phyloP scores from a whole-genome alignment of 202 grass and related monocot genomes.

The Bolboschoenoplectus hybrid region DNA sequence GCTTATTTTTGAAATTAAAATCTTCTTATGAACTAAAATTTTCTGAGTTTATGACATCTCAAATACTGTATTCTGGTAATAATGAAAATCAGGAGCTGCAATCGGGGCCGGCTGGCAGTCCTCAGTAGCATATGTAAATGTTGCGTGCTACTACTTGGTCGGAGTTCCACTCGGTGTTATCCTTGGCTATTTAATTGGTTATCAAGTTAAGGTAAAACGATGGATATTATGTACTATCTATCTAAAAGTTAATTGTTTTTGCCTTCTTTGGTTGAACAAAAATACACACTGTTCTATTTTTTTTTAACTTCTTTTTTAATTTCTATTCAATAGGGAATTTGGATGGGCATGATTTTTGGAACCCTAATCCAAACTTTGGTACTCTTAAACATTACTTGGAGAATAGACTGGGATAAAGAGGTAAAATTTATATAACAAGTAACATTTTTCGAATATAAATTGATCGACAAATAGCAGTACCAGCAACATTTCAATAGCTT shows the following conservation, averaged over 20 bases:
- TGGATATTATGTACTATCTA: background rate
- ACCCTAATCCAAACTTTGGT: slow-evolving; percentile 71
- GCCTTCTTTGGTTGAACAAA: background rate
- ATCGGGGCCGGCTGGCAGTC: slow-evolving; percentile 94
- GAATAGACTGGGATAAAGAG: slow-evolving; percentile 89
- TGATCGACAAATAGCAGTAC: too few species aligned
- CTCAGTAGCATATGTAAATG: slow-evolving; percentile 75
- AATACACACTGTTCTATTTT: background rate
- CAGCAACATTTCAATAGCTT: background rate
- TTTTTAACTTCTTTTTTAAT: background rate
- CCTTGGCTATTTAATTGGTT: slow-evolving; percentile 76
- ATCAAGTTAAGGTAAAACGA: slow-evolving; percentile 61
- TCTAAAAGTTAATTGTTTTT: background rate
- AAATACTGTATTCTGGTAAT: slow-evolving; percentile 11
- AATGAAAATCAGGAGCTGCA: slow-evolving; percentile 62
- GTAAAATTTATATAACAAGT: slow-evolving; percentile 34
- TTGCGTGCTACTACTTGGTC: slow-evolving; percentile 83
- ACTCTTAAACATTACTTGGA: slow-evolving; percentile 61
- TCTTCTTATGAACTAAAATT: background rate
- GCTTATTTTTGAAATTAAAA: background rate
- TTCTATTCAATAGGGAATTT: slow-evolving; percentile 68
- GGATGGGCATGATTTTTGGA: slow-evolving; percentile 81
- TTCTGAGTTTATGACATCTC: background rate
- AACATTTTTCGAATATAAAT: slow-evolving; percentile 12
- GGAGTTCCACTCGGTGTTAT: slow-evolving; percentile 74